Base-by-base conservation (phyloP, 2,329 filamentous ascomycete species). In the Chalaropsis ovoidea region DNA sequence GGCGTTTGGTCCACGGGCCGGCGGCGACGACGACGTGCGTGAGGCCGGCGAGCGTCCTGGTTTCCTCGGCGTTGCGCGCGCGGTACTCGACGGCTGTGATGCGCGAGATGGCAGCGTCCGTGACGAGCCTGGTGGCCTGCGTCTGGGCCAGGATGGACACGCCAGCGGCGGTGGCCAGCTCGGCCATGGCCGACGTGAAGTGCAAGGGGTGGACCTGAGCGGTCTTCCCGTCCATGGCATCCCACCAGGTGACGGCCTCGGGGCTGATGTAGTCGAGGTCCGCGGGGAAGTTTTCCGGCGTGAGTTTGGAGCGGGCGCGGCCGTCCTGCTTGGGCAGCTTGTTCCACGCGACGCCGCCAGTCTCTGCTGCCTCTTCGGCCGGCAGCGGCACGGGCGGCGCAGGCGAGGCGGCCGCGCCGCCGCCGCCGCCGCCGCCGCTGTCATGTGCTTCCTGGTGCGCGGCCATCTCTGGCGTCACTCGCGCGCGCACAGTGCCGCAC, bases 161-260 rank as follows among this genome's bases (percentile, higher is more conserved):
- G 1, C 89, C 89, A 31, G 80, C 81, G 63, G 89, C 83, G 65
- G 82, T 77, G 0, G 93, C 91, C 13, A 96, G 80, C 52, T 84
- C 78, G 3, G 89, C 89, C 75, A 97, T 95, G 17, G 86, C 81
- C 0, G 84, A 93, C 0, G 94, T 97, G 73, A 99, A 97, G 56
- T 90, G 86, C 68, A 87, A 89, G 0, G 94, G 94, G 72, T 99
- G 93, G 2, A 97, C 93, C 75, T 99, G 94, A 0, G 94, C 89
- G 1, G 94, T 97, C 68, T 90, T 89, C 1, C 72, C 70, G 27
- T 90, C 90, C 90, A 97, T 96, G 72, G 87, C 85, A 42, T 89
- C 84, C 75, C 95, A 97, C 22, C 80, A 79, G 64, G 78, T 77
- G 24, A 95, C 76, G 1, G 86, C 77, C 3, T 86, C 83, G 1